A percentile compares a stretch with the other conserved stretches of the same genome.
phyloP scores from a whole-genome alignment of 306 rosid species.

The Prosopis cineraria region DNA sequence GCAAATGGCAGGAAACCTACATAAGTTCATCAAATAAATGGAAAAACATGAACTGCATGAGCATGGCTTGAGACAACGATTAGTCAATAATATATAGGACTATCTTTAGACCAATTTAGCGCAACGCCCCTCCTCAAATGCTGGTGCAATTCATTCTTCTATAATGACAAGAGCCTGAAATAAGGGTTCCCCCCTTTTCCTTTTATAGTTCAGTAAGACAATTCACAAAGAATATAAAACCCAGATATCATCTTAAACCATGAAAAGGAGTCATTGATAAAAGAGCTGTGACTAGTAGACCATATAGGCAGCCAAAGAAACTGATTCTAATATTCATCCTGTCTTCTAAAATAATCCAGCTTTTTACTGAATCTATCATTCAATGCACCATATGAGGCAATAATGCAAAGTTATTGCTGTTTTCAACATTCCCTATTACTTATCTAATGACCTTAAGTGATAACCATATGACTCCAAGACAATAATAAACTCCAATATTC shows the following conservation, averaged over 20 bases:
- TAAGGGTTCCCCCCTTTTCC: not conserved
- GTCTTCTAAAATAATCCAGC: not conserved
- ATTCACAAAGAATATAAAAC: not conserved
- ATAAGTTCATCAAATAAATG: not conserved
- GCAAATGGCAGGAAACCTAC: conserved; percentile 18
- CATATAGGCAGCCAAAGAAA: not conserved
- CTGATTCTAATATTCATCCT: not conserved
- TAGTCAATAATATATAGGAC: not conserved
- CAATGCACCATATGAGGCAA: not conserved
- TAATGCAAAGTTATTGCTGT: not conserved
- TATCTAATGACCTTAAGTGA: not conserved
- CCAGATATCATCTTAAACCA: not conserved
- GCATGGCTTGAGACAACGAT: conserved; percentile 11
- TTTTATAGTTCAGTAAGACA: not conserved
- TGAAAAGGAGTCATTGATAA: not conserved
- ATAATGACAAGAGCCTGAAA: not conserved
- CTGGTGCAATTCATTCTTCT: not conserved
- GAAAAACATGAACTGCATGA: not conserved
- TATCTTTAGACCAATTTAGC: not conserved
- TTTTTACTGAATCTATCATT: not conserved
- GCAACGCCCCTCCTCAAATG: not conserved
- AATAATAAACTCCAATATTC: not conserved
- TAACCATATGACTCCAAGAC: not conserved
- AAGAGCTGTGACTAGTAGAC: not conserved
- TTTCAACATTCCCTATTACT: not conserved